Percentiles rank a stretch among this genome's conserved stretches.
phyloP scores from a whole-genome alignment of 2,329 filamentous ascomycete genomes.

The Colletotrichum sp. region DNA sequence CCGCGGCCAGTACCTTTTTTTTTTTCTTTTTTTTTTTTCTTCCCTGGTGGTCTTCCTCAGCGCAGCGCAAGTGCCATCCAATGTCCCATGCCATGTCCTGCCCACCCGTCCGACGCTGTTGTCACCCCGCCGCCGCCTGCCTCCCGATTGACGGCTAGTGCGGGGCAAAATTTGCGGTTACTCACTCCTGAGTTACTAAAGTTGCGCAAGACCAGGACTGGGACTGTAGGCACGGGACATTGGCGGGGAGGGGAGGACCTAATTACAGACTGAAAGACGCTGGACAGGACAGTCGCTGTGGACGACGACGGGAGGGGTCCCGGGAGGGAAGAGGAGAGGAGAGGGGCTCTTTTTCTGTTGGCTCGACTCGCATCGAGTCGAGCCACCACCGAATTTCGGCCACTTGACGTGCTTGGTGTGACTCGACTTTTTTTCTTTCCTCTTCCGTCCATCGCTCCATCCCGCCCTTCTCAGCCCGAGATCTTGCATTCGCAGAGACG shows the following conservation, averaged over 20 bases:
- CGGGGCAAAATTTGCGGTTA: neutral
- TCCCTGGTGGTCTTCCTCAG: neutral
- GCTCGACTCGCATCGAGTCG: neutral
- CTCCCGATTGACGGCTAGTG: neutral
- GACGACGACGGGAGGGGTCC: neutral
- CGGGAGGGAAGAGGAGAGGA: neutral
- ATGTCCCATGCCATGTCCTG: neutral
- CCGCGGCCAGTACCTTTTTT: neutral
- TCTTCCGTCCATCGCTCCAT: constrained; percentile 1
- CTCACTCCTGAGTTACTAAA: neutral
- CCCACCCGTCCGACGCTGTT: neutral
- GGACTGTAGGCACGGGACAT: neutral
- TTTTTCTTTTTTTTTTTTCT: neutral
- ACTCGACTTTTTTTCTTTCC: constrained; percentile 7
- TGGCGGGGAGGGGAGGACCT: neutral
- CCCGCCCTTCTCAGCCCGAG: neutral
- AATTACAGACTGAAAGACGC: neutral
- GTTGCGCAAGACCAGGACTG: neutral
- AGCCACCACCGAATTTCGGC: constrained; percentile 15
- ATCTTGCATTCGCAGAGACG: neutral
- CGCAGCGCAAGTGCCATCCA: neutral
- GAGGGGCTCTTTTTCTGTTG: neutral
- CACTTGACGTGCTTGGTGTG: constrained; percentile 16
- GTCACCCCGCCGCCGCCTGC: neutral
- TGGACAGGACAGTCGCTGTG: neutral